Conservation (phyloP, 495 filamentous ascomycete genomes). For the Podospora conica region DNA sequence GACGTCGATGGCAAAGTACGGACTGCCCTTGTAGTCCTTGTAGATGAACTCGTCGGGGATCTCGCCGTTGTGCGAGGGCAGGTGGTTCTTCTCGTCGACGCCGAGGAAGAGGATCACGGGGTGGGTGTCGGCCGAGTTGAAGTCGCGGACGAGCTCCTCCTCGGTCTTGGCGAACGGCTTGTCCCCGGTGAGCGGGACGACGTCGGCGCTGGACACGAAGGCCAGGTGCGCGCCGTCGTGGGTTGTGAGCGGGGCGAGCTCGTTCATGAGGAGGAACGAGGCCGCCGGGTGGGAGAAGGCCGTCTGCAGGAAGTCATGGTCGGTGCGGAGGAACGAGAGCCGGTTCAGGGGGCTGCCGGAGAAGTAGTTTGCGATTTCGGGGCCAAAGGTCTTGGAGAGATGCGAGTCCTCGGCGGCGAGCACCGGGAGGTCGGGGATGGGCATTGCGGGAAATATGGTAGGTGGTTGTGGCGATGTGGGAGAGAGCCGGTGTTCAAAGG, state of each 20-base stretch:
- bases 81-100: conserved; percentile 59
- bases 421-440: conserved; percentile 40
- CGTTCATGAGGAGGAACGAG: conserved; percentile 69
- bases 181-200: conserved; percentile 62
- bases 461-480: no score
- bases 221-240: conserved; percentile 48
- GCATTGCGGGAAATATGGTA: conserved; percentile 10
- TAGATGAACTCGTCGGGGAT: conserved; percentile 27
- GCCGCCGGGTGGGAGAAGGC: conserved; percentile 67
- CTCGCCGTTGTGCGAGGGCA: conserved; percentile 5
- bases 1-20: conserved; percentile 86
- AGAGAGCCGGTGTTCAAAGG: background rate
- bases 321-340: conserved; percentile 77
- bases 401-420: conserved; percentile 66
- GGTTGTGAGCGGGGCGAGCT: conserved; percentile 68
- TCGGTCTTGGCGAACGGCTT: conserved; percentile 68
- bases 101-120: conserved; percentile 81
- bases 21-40: conserved; percentile 60
- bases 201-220: conserved; percentile 55
- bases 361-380: conserved; percentile 93
- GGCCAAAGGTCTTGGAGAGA: conserved; percentile 81
- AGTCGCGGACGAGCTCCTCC: conserved; percentile 62
- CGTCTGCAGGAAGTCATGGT: conserved; percentile 69
- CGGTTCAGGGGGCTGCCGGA: conserved; percentile 60
- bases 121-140: conserved; percentile 59